Evolutionary conservation across 2,329 filamentous ascomycete species (phyloP).

Genomic region (Clonostachys sp.): DNA sequence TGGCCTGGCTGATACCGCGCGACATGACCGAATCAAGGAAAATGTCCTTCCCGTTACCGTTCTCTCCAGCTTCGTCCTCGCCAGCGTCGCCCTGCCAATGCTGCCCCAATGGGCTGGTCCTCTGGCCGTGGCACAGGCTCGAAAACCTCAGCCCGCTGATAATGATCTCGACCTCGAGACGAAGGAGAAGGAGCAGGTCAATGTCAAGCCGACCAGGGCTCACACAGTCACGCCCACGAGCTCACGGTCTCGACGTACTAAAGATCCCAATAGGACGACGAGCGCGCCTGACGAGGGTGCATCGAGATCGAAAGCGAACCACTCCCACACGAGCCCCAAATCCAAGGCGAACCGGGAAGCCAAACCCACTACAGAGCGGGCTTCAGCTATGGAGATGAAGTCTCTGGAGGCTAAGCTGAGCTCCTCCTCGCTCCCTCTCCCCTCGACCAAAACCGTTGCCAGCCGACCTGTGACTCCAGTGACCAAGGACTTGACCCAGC

Average conservation of each 20-base stretch:
- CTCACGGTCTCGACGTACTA: constrained; percentile 42
- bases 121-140: constrained; percentile 75
- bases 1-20: constrained; percentile 64
- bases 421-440: constrained; percentile 63
- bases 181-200: constrained; percentile 45
- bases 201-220: constrained; percentile 55
- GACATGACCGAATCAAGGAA: constrained; percentile 74
- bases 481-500: constrained; percentile 44
- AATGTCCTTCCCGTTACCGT: constrained; percentile 78
- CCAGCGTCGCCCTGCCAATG: constrained; percentile 69
- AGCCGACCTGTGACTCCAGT: constrained; percentile 54
- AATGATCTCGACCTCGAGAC: constrained; percentile 21
- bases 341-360: constrained; percentile 16
- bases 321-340: constrained; percentile 12
- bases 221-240: constrained; percentile 57
- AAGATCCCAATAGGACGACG: constrained; percentile 20
- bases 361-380: constrained; percentile 31
- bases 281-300: not conserved
- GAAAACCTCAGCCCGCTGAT: constrained; percentile 56
- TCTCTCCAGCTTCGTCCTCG: constrained; percentile 74
- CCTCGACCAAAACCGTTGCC: constrained; percentile 41
- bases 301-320: not conserved
- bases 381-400: constrained; percentile 46
- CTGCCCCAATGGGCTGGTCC: constrained; percentile 77
- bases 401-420: constrained; percentile 59